Evolutionary conservation across 1,284 basidiomycete species (phyloP), one percentile per base, ranked within the genome.

Genomic region (Pseudozyma thailandica): DNA sequence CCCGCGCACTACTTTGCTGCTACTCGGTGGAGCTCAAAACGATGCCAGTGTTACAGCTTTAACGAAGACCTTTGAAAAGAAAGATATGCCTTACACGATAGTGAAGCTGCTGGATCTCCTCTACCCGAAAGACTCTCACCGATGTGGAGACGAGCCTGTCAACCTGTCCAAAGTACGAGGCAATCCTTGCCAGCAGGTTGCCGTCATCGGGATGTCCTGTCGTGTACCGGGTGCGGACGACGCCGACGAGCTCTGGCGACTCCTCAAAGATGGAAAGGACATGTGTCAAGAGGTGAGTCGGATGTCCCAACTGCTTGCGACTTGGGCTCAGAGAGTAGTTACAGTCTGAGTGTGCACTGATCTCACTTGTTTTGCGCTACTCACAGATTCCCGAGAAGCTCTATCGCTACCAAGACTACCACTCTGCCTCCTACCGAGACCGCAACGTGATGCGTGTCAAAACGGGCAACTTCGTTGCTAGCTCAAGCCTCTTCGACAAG

Each of bases 201-300:
- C 73, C 18, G 59, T 75, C 39, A 46, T 75, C n/a, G 73, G 73
- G 13, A 65, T 75, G 69, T 62, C 60, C 23, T 75, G 73, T 46
- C 57, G 61, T 9, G 54, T 72, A 7, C 73, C 73, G 4, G 73
- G 73, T 8, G 73, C 70, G n/a, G 39, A 69, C 13, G 63, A 63
- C 39, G 50, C 65, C 1, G 69, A 75, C 4, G 64, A 64, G 37
- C 55, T 72, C 6, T 75, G 73, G 73, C 27, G 50, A 43, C 52
- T 66, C 25, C 61, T 75, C 4, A 43, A 66, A 37, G 50, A 59
- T 13, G 73, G 73, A 45, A 55, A 52, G 26, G 53, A 62, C 43
- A 68, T 56, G 53, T 69, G 64, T 30, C 31, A 61, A 54, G 58
- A 74, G 52, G 64, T 63, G 39, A 30, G 57, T 57, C 13, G 13